Base-by-base conservation (phyloP, 306 rosid genomes). In the Prunus padus region DNA sequence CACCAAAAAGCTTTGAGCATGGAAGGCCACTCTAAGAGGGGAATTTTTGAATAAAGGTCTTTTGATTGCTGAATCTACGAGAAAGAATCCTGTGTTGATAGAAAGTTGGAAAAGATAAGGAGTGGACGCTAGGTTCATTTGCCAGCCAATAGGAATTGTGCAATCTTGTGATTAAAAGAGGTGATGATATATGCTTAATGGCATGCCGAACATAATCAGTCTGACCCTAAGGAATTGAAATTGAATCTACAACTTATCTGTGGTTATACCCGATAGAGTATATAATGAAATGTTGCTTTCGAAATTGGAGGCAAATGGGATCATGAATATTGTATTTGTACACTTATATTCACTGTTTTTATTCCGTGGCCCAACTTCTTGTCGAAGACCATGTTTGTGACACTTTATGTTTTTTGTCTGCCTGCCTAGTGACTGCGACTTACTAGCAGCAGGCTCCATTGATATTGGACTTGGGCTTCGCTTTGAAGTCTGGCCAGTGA, bases 61-160 rank as follows among this genome's bases (percentile, higher is more conserved):
- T 78, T 55, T 5, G 44, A 67, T 72, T 42, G n/a, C 16, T 82
- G 78, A 69, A 73, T 69, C 77, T 69, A 8, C 50, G 47, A 72
- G 45, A 46, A 44, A 72, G 56, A 79, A 69, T 65, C 49, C 28
- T 56, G 59, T 23, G 50, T 69, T 57, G 80, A 69, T 31, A 54
- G 68, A 74, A 56, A 62, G 54, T 70, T 63, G 54, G 66, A 65
- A 83, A 75, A 65, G 79, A 83, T 76, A 71, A 79, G 65, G 67
- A 69, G 31, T 55, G 50, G 79, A 47, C 56, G 60, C n/a, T 44
- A 59, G 68, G 52, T 70, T 76, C 68, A 28, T 75, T 28, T 31
- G 3, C 54, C 69, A 22, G 76, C 57, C 78, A 51, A 68, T 73
- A 10, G 31, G 37, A 67, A 12, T 30, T 51, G n/a, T 22, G 16